These are phyloP conservation scores for Onygena corvina DNA, from an alignment of 2,329 filamentous ascomycete species.

Conservation along the genomic window DNA sequence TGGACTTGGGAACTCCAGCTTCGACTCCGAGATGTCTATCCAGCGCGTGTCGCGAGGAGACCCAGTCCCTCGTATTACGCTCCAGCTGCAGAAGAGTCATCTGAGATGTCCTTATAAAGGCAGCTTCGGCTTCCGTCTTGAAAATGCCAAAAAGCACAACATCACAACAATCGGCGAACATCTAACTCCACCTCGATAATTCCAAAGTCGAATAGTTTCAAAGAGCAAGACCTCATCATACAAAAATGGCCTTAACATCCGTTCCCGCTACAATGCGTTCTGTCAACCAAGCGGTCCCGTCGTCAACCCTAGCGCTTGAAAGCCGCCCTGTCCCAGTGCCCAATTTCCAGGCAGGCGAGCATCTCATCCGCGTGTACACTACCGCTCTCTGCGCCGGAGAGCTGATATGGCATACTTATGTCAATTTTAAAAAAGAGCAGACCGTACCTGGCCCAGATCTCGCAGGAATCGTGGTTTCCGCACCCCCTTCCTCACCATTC, in stretches of 20 bases:
- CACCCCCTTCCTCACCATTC: slow-evolving; percentile 27
- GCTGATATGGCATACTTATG: slow-evolving; percentile 29
- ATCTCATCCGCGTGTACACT: slow-evolving; percentile 33
- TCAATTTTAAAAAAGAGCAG: slow-evolving; percentile 17
- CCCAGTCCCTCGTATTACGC: no score
- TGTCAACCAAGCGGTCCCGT: slow-evolving; percentile 11
- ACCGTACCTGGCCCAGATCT: slow-evolving; percentile 35
- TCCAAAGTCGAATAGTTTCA: background rate
- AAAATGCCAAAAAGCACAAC: no score
- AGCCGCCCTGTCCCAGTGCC: slow-evolving; percentile 16
- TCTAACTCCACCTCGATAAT: no score
- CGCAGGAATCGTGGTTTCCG: slow-evolving; percentile 30
- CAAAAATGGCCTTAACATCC: background rate
- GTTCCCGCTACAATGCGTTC: slow-evolving; percentile 9
- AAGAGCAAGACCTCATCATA: background rate
- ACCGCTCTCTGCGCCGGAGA: slow-evolving; percentile 34
- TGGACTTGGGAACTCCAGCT: no score
- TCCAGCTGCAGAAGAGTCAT: no score
- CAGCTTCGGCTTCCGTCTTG: no score
- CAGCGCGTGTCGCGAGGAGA: no score
- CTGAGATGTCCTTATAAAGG: no score
- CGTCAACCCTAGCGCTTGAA: slow-evolving; percentile 9
- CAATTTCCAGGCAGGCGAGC: slow-evolving; percentile 20
- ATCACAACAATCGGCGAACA: no score
- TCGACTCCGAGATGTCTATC: no score